Conservation (phyloP, 2,329 filamentous ascomycete genomes). For the Fusarium torulosum region DNA sequence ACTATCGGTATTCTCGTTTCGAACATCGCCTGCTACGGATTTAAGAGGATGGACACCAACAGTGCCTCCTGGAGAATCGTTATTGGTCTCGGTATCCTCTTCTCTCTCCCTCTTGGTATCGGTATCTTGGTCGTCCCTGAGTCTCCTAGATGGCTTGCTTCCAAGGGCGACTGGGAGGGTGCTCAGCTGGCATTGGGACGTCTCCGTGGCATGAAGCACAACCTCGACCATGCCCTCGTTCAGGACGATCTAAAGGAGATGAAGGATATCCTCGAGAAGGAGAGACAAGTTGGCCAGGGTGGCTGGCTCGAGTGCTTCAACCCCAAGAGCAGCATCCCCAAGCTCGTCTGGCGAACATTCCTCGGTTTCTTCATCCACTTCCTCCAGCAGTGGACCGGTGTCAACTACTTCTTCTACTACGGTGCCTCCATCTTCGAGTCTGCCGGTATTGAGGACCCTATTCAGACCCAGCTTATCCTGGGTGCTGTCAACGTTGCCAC, state of each 20-base stretch:
- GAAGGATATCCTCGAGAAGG: slow-evolving; percentile 60
- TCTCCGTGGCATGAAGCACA: slow-evolving; percentile 64
- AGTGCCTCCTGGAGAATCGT: slow-evolving; percentile 71
- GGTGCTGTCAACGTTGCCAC: slow-evolving; percentile 75
- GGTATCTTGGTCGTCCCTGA: slow-evolving; percentile 68
- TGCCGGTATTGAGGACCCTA: slow-evolving; percentile 74
- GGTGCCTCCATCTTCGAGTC: slow-evolving; percentile 75
- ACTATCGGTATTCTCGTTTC: slow-evolving; percentile 75
- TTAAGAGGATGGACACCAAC: slow-evolving; percentile 57
- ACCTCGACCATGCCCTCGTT: slow-evolving; percentile 59
- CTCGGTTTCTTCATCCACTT: slow-evolving; percentile 74
- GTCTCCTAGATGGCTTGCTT: slow-evolving; percentile 68
- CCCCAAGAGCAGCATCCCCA: slow-evolving; percentile 63
- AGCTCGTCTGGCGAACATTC: slow-evolving; percentile 72
- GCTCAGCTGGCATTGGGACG: slow-evolving; percentile 65
- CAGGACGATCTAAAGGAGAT: slow-evolving; percentile 68
- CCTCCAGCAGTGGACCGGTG: slow-evolving; percentile 75
- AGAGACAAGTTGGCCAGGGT: slow-evolving; percentile 59
- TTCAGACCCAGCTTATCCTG: slow-evolving; percentile 76
- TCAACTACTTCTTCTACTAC: slow-evolving; percentile 75
- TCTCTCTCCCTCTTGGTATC: slow-evolving; percentile 64
- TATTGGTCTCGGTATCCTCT: slow-evolving; percentile 67
- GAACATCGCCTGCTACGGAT: slow-evolving; percentile 67
- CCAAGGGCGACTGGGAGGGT: slow-evolving; percentile 60
- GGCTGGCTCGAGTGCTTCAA: slow-evolving; percentile 73